phyloP scores from a whole-genome alignment of 306 rosid genomes.

The Vachellia pachyceras region DNA sequence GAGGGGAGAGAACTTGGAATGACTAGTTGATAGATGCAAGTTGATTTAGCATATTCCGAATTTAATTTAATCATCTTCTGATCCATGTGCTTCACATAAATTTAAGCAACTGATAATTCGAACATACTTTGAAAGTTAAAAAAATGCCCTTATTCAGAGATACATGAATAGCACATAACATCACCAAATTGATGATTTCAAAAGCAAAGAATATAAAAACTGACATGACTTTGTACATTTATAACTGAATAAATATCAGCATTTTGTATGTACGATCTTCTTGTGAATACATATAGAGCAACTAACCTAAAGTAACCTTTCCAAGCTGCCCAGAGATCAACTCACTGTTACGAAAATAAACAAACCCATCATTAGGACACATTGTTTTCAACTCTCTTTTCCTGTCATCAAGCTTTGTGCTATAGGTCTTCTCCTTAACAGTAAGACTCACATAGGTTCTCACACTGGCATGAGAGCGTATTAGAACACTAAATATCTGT shows the following conservation, averaged over 20 bases:
- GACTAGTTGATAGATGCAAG: not conserved
- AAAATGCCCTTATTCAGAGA: not conserved
- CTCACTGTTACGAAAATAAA: slow-evolving; percentile 89
- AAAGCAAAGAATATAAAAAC: not conserved
- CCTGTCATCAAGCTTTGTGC: slow-evolving; percentile 53
- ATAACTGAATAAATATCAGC: not conserved
- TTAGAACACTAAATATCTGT: slow-evolving; percentile 81
- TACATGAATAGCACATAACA: not conserved
- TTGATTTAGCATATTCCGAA: slow-evolving; percentile 3
- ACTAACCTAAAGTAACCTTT: slow-evolving; percentile 91
- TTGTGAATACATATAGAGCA: slow-evolving; percentile 17
- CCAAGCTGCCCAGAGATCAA: slow-evolving; percentile 97
- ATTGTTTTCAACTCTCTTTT: slow-evolving; percentile 69
- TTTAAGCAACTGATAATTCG: not conserved
- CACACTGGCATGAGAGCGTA: slow-evolving; percentile 83
- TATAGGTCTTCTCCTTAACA: slow-evolving; percentile 76
- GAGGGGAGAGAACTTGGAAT: slow-evolving; percentile 9
- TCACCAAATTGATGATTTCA: not conserved
- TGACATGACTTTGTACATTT: not conserved
- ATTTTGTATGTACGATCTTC: slow-evolving; percentile 18
- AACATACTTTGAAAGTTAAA: not conserved
- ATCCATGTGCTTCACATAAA: not conserved
- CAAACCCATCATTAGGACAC: slow-evolving; percentile 92
- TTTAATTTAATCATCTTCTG: not conserved
- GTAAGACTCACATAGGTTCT: slow-evolving; percentile 84